A percentile compares a stretch with the other conserved stretches of the same genome.
Evolutionary conservation across 2,329 filamentous ascomycete genomes (phyloP).

Genomic region (Xylariaceae sp.): DNA sequence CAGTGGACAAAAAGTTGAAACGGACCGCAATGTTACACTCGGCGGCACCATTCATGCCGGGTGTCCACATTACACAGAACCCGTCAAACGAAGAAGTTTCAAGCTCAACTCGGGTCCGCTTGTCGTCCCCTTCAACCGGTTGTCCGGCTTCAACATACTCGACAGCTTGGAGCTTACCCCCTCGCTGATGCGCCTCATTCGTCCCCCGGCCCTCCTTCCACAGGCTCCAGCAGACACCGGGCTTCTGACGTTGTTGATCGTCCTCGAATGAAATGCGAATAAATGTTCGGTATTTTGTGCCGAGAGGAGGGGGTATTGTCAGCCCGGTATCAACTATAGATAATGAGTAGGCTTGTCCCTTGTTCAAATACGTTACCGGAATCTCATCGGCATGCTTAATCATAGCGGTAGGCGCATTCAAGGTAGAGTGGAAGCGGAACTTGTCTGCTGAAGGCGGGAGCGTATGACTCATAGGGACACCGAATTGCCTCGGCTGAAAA

Average conservation of each 20-base stretch:
- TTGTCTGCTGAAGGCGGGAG: slow-evolving; percentile 66
- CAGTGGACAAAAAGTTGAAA: slow-evolving; percentile 98
- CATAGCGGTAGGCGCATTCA: slow-evolving; percentile 97
- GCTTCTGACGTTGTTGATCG: slow-evolving; percentile 86
- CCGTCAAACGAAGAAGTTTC: slow-evolving; percentile 88
- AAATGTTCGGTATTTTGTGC: slow-evolving; percentile 82
- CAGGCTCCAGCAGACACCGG: slow-evolving; percentile 80
- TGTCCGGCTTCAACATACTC: slow-evolving; percentile 81
- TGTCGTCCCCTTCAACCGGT: slow-evolving; percentile 66
- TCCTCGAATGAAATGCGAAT: slow-evolving; percentile 98
- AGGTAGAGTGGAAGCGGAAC: slow-evolving; percentile 87
- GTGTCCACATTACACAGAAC: slow-evolving; percentile 89
- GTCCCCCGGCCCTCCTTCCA: slow-evolving; percentile 98
- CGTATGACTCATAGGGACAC: slow-evolving; percentile 51
- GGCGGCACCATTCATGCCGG: slow-evolving; percentile 68
- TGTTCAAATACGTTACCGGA: slow-evolving; percentile 97
- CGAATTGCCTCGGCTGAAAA: slow-evolving; percentile 59
- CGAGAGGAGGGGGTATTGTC: slow-evolving; percentile 61
- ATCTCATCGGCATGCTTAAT: slow-evolving; percentile 88
- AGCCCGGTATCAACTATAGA: slow-evolving; percentile 80
- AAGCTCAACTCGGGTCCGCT: slow-evolving; percentile 71
- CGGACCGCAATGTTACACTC: slow-evolving; percentile 90
- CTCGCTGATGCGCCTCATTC: slow-evolving; percentile 92
- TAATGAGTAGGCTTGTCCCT: slow-evolving; percentile 91
- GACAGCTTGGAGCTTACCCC: slow-evolving; percentile 90